Conservation (phyloP, 805 yeast species). For the Wickerhamomyces alni region DNA sequence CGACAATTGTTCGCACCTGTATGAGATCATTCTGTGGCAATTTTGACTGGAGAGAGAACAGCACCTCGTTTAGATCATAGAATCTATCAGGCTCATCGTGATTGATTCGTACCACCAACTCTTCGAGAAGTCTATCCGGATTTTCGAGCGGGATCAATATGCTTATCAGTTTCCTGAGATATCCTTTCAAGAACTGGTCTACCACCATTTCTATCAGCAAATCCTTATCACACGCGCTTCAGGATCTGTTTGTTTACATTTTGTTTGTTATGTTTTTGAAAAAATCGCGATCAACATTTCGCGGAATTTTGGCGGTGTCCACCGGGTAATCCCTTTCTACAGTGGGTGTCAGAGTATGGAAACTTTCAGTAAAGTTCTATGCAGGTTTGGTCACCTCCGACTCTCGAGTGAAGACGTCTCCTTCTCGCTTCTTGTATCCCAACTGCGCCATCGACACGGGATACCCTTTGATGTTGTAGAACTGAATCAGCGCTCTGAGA, state of each 20-base stretch:
- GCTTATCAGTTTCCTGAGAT: neutral
- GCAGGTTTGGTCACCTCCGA: too few relatives aligned
- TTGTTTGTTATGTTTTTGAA: neutral
- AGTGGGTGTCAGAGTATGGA: too few relatives aligned
- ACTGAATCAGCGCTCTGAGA: slow-evolving; percentile 68
- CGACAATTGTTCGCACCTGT: slow-evolving; percentile 27
- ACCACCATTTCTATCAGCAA: neutral
- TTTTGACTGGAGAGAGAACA: slow-evolving; percentile 2
- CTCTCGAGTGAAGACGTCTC: slow-evolving; percentile 24
- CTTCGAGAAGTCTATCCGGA: slow-evolving; percentile 12
- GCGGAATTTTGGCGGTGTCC: too few relatives aligned
- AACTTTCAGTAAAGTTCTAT: too few relatives aligned
- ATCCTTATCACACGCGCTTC: neutral
- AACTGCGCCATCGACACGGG: slow-evolving; percentile 43
- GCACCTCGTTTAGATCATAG: slow-evolving; percentile 1
- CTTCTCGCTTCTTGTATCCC: slow-evolving; percentile 43
- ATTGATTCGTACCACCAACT: slow-evolving; percentile 16
- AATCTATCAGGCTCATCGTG: slow-evolving; percentile 2
- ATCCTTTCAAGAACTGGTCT: neutral
- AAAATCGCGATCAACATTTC: neutral
- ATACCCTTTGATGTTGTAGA: slow-evolving; percentile 62
- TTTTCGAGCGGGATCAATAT: slow-evolving; percentile 6
- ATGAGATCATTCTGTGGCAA: slow-evolving; percentile 22
- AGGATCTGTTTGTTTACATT: slow-evolving; percentile 1
- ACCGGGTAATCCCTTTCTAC: too few relatives aligned